Percentiles rank a stretch among this genome's conserved stretches.
Conservation (phyloP, 306 rosid species). For the Cyclanthera cordifolia region DNA sequence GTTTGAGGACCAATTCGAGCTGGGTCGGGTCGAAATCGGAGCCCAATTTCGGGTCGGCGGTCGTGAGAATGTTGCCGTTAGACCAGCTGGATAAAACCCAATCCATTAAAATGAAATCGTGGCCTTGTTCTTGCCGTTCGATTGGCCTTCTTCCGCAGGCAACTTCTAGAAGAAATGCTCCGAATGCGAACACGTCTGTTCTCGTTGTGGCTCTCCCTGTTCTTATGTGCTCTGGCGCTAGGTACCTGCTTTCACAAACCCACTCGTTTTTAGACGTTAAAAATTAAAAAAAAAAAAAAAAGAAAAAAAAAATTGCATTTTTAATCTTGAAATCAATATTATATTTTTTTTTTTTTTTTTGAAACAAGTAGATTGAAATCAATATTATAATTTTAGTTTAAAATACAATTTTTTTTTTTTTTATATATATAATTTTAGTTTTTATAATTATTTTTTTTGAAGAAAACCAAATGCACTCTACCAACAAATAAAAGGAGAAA, state of each 20-base stretch:
- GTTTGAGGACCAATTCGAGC: conserved; percentile 40
- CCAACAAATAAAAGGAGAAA: too few relatives aligned
- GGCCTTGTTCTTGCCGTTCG: conserved; percentile 17
- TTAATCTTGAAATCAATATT: too few relatives aligned
- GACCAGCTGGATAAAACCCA: conserved; percentile 34
- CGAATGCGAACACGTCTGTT: conserved; percentile 54
- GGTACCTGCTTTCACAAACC: conserved; percentile 14
- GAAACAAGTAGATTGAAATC: too few relatives aligned
- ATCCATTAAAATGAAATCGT: conserved; percentile 40
- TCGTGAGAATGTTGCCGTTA: conserved; percentile 33
- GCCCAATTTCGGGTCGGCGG: conserved; percentile 37
- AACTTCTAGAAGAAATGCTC: conserved; percentile 56
- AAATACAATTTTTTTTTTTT: too few relatives aligned
- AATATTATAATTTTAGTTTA: too few relatives aligned
- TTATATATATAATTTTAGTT: too few relatives aligned
- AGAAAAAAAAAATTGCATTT: too few relatives aligned
- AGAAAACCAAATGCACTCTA: too few relatives aligned
- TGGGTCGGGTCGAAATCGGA: conserved; percentile 23
- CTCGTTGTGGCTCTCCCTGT: conserved; percentile 46
- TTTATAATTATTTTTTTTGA: too few relatives aligned
- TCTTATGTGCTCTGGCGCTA: conserved; percentile 55
- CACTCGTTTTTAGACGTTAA: too few relatives aligned
- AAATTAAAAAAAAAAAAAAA: too few relatives aligned
- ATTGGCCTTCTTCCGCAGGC: conserved; percentile 63
- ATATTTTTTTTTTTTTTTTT: too few relatives aligned